A percentile compares a stretch with the other conserved stretches of the same genome.
Evolutionary conservation across 1,284 basidiomycete genomes (phyloP).

Genomic region (Mrakiaceae sp.): DNA sequence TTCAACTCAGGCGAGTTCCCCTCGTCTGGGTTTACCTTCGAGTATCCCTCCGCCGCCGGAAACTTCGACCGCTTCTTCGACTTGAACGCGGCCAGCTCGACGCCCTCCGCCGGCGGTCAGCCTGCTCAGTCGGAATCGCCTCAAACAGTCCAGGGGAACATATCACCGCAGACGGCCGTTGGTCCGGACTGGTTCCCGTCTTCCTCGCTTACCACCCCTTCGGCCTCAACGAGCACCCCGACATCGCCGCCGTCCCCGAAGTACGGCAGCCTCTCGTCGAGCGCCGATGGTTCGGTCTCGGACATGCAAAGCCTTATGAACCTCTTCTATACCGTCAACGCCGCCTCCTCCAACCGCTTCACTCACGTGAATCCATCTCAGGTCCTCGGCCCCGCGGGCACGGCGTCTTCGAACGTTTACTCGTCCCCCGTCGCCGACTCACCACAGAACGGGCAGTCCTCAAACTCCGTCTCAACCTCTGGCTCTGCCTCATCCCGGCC

Average conservation of each 20-base stretch:
- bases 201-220: conserved; percentile 2
- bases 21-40: conserved; percentile 61
- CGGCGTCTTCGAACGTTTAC: neutral
- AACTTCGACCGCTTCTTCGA: conserved; percentile 59
- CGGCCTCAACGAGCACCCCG: neutral
- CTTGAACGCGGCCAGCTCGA: conserved; percentile 25
- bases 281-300: conserved; percentile 2
- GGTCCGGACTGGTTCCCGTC: conserved; percentile 8
- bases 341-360: conserved; percentile 37
- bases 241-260: conserved; percentile 18
- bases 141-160: neutral
- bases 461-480: neutral
- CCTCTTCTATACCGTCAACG: conserved; percentile 31
- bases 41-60: conserved; percentile 24
- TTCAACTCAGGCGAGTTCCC: conserved; percentile 43
- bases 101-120: neutral
- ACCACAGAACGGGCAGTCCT: neutral
- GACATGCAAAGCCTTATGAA: conserved; percentile 38
- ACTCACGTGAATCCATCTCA: conserved; percentile 82
- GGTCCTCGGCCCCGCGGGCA: conserved; percentile 44
- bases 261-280: neutral
- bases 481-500: neutral
- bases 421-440: conserved; percentile 9
- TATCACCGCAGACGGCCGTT: neutral
- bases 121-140: neutral